Conservation (phyloP, 2,329 filamentous ascomycete genomes). For the Diplodia mutila region DNA sequence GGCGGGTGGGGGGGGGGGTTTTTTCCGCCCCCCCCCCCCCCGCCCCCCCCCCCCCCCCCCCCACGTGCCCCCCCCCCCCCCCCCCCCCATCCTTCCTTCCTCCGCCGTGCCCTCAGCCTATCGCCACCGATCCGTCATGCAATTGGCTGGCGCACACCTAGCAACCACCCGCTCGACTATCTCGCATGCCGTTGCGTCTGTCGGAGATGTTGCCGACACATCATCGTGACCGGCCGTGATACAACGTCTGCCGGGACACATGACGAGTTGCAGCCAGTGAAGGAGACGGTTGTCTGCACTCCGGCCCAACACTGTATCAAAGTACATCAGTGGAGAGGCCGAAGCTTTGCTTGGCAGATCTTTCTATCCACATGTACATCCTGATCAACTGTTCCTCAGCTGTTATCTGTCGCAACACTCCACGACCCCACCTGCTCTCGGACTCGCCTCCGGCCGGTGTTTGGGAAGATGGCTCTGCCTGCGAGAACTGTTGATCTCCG, state of each 20-base stretch:
- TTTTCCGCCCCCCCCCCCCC: no score
- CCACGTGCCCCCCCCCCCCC: no score
- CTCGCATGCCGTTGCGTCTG: not conserved
- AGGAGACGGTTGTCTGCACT: not conserved
- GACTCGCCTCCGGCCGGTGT: not conserved
- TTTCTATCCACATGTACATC: not conserved
- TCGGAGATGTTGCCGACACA: not conserved
- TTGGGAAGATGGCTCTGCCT: not conserved
- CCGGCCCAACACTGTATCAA: not conserved
- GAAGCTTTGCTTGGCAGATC: not conserved
- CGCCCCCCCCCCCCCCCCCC: no score
- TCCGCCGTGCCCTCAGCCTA: no score
- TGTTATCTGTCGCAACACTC: no score
- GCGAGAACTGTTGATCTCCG: no score
- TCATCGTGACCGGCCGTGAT: no score
- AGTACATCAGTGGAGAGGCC: not conserved
- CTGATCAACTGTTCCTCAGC: not conserved
- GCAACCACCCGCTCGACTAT: not conserved
- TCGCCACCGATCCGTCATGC: not conserved
- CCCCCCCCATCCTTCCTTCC: no score
- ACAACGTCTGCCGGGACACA: no score
- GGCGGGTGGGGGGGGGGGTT: no score
- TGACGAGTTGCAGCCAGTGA: no score
- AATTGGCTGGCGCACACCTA: not conserved
- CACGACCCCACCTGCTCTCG: not conserved